These are phyloP conservation scores for Malus hybrid DNA, from an alignment of 331 rosid species.

Conservation along the genomic window DNA sequence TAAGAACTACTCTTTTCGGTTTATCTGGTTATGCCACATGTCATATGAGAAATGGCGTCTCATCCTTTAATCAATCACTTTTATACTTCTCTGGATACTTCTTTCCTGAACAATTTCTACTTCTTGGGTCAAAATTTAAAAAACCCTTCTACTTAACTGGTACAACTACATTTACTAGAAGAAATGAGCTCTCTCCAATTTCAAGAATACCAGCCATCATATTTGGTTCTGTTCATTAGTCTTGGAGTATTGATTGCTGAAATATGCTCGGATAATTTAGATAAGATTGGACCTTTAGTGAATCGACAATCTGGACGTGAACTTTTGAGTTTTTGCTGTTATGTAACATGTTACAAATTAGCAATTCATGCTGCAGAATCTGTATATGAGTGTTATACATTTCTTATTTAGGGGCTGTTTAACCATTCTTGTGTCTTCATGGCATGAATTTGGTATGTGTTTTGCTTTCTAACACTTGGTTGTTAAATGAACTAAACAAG, in stretches of 20 bases:
- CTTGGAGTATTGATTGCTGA: background rate
- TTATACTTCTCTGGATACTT: background rate
- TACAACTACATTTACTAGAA: background rate
- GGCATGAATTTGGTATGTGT: background rate
- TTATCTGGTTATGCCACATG: background rate
- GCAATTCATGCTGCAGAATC: background rate
- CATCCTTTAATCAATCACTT: background rate
- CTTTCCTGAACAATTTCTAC: background rate
- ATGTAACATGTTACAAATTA: background rate
- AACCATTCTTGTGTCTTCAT: background rate
- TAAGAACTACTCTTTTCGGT: background rate
- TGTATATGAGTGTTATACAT: background rate
- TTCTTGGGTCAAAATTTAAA: background rate
- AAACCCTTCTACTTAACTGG: background rate
- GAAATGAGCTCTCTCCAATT: background rate
- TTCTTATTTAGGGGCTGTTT: background rate
- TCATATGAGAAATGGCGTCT: background rate
- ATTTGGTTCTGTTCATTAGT: background rate
- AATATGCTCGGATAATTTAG: background rate
- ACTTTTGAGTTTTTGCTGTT: background rate
- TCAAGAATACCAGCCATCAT: background rate
- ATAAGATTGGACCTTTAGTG: background rate
- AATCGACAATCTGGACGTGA: background rate
- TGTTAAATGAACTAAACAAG: background rate
- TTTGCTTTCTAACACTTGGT: background rate